Evolutionary conservation across 139 green algal species (phyloP).

Genomic region (Picochlorum costavermella): DNA sequence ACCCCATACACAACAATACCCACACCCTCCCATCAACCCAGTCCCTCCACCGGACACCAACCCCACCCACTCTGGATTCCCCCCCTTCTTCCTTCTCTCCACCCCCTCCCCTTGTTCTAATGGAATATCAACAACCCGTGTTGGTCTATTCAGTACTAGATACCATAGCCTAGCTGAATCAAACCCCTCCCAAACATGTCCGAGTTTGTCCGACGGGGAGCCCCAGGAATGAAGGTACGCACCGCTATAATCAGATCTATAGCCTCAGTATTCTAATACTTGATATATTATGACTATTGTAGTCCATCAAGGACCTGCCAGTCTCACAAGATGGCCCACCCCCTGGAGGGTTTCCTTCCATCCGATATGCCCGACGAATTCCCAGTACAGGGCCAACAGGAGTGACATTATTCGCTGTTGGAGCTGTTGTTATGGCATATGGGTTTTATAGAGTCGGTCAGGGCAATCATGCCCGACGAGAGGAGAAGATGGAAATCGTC

Average conservation of each 20-base stretch:
- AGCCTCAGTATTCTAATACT: background rate
- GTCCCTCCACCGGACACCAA: too few relatives aligned
- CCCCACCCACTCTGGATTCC: too few relatives aligned
- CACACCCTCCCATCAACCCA: too few relatives aligned
- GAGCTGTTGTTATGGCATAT: slow-evolving; percentile 67
- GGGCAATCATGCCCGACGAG: slow-evolving; percentile 36
- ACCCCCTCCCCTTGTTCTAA: too few relatives aligned
- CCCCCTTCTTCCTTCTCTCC: too few relatives aligned
- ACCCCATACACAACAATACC: too few relatives aligned
- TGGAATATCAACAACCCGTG: too few relatives aligned
- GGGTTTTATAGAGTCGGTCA: slow-evolving; percentile 76
- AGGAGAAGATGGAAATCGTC: slow-evolving; percentile 40
- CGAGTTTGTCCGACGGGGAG: slow-evolving; percentile 64
- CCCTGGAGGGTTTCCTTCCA: slow-evolving; percentile 77
- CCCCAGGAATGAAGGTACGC: slow-evolving; percentile 72
- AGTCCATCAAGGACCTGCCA: slow-evolving; percentile 86
- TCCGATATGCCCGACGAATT: slow-evolving; percentile 77
- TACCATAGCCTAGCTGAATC: background rate
- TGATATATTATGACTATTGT: slow-evolving; percentile 1
- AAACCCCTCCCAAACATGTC: slow-evolving; percentile 50
- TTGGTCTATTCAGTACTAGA: background rate
- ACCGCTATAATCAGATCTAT: background rate
- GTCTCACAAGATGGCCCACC: slow-evolving; percentile 81
- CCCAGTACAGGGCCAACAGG: slow-evolving; percentile 78
- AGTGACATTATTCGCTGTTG: slow-evolving; percentile 73